Base-by-base conservation (phyloP, 1,284 basidiomycete species). In the Trichosporon coremiiforme region DNA sequence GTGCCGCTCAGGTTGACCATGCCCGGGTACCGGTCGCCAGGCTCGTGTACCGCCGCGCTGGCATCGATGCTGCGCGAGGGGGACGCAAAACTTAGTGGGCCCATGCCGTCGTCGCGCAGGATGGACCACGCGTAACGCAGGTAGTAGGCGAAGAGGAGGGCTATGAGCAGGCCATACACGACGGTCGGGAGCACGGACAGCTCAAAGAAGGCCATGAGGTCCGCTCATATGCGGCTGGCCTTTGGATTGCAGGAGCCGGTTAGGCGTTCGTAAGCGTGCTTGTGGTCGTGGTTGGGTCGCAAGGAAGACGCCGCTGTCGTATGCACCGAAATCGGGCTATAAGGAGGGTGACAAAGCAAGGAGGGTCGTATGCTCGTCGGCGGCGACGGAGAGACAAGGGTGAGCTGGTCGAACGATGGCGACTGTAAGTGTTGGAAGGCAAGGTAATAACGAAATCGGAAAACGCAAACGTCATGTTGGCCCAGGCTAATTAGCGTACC, bases 1-100 rank as follows among this genome's bases (percentile, higher is more conserved):
- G 93, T 95, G 9, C 94, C 94, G n/a, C 92, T 93, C 47, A 94
- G 90, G 78, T 97, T 96, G 76, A 95, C 90, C 68, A 96, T 89
- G 1, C 93, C 94, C 5, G 92, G 90, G 82, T 92, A 95, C 38
- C 50, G 53, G 70, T 73, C 72, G 0, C 65, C 72, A 7, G 66
- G 68, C 5, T 66, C 68, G 45, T 53, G 20, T 12, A n/a, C 17
- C 41, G 45, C 13, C 13, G 31, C 33, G 29, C 62, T 10, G 12
- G 33, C 33, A 31, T 45, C 6, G 12, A 20, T 7, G 47, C 62
- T 20, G 22, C 45, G 4, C 47, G 50, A 41, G 22, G 60, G 1
- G 35, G 65, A 41, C 45, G 50, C 62, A 9, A 70, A 50, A 13
- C 47, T 62, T 17, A 66, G 9, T 35, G 66, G 69, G 2, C 57